These are phyloP conservation scores for Papiliotrema laurentii DNA, from an alignment of 1,284 basidiomycete species.

Conservation along the genomic window DNA sequence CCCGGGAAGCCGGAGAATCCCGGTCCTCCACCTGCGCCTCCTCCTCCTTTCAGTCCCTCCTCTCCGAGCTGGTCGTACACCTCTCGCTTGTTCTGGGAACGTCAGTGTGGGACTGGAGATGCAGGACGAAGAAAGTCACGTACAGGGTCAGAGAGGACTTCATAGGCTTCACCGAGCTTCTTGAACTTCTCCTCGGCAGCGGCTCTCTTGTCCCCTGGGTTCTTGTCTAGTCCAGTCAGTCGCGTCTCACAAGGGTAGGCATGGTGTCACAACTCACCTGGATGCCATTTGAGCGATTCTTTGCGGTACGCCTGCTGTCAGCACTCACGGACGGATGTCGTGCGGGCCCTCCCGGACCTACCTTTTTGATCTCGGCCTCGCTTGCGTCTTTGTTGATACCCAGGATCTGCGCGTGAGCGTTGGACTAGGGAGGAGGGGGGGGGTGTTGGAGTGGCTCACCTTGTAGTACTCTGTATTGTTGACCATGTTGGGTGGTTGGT, in stretches of 20 bases:
- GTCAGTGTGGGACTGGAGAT: slow-evolving; percentile 1
- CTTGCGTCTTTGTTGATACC: slow-evolving; percentile 67
- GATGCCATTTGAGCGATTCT: slow-evolving; percentile 44
- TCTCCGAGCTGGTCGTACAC: slow-evolving; percentile 95
- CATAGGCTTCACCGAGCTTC: slow-evolving; percentile 94
- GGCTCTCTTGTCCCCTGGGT: slow-evolving; percentile 53
- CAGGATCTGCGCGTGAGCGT: slow-evolving; percentile 47
- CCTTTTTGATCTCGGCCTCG: slow-evolving; percentile 79
- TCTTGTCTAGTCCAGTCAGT: slow-evolving; percentile 13
- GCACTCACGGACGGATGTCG: background rate
- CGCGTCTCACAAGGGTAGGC: slow-evolving; percentile 17
- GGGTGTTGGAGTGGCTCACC: slow-evolving; percentile 21
- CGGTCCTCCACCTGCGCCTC: slow-evolving; percentile 48
- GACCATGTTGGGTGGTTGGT: slow-evolving; percentile 21
- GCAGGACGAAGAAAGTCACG: slow-evolving; percentile 13
- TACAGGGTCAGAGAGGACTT: slow-evolving; percentile 78
- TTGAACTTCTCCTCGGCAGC: slow-evolving; percentile 88
- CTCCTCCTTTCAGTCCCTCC: slow-evolving; percentile 76
- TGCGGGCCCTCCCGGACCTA: slow-evolving; percentile 1
- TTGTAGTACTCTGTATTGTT: slow-evolving; percentile 47
- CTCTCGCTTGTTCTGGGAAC: slow-evolving; percentile 71
- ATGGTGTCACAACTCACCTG: slow-evolving; percentile 48
- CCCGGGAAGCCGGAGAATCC: slow-evolving; percentile 49
- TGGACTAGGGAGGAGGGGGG: background rate
- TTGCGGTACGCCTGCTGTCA: slow-evolving; percentile 30